Evolutionary conservation across 306 rosid species (phyloP), one percentile per base, ranked within the genome.

Genomic region (Cajanus cajan): DNA sequence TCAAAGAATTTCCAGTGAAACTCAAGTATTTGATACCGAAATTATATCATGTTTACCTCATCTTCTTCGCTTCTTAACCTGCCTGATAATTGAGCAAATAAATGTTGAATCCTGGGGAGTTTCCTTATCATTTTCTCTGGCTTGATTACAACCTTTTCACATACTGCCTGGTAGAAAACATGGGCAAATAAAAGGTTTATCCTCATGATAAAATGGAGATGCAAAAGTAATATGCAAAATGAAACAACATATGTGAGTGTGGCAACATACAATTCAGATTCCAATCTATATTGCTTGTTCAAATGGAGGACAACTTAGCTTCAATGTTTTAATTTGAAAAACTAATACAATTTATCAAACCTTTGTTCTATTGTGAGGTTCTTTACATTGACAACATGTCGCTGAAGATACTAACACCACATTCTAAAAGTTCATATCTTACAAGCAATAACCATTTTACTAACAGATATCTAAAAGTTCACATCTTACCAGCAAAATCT

Each of bases 31-130:
- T 61, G 37, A 31, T 16, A 74, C 19, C 37, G 43, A 55, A 65
- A 78, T n/a, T 59, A 15, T 59, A 57, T 39, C 16, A 36, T n/a
- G 64, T 62, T 73, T 86, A 95, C 99, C 97, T 95, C 99, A 69
- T 95, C 98, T 43, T 90, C 97, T 83, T 93, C 93, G 6, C 86
- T 86, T 87, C 76, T 84, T 80, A 92, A 82, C 82, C 82, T 87
- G 69, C 97, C 96, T 2, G 86, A 45, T 86, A 93, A 78, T 82
- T 86, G 91, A 54, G 98, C 92, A 80, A 77, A 93, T 81, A 95
- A 84, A 86, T 91, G 99, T 84, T 93, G 99, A 64, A 95, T 88
- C 85, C 98, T 87, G 1, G 92, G 89, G 61, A 95, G 97, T 84
- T 91, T 95, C 65, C 91, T 78, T 55, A 95, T 82, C 50, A 86